Evolutionary conservation across 1,284 basidiomycete genomes (phyloP), one percentile per base, ranked within the genome.

Genomic region (Sanghuangporus weigelae): DNA sequence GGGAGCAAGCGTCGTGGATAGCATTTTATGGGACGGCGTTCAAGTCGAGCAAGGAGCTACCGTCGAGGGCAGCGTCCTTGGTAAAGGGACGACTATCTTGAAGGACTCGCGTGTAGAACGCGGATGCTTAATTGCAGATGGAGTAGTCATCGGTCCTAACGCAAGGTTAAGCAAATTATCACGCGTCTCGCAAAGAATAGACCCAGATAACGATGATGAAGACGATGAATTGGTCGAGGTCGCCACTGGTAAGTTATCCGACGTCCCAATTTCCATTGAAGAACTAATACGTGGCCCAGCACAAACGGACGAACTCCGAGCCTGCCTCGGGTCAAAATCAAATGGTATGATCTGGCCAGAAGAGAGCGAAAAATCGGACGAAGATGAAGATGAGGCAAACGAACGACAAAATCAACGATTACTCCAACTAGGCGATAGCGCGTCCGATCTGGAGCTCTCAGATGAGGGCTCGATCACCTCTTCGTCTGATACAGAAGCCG

Each of bases 1-100:
- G 6, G 80, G 82, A 6, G 82, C 84, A 21, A 76, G 83, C 59
- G 83, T 98, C 62, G 77, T 78, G 39, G 79, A 90, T 69, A 89
- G 93, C 21, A 95, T 95, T 72, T 79, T 98, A 51, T 95, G 94
- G 71, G 91, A 93, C 67, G 85, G 85, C 60, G 90, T 89, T 3
- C 73, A 79, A 40, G 82, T 99, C 63, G 95, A 92, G n/a, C 80
- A 86, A 46, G 83, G 86, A 56, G 93, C 89, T 71, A 77, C 83
- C 40, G 79, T 98, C 54, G 84, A 89, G 67, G 80, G 86, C 68
- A 91, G 92, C 67, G 92, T 95, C 65, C 76, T 98, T 35, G 95
- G 93, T 8, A 79, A 86, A 49, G 84, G 85, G 7, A 95, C 92
- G 39, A 78, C 75, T 49, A 82, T 98, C 54, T 86, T 85, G 60